phyloP scores from a whole-genome alignment of 495 filamentous ascomycete species.

The Aspergillus panamensis region DNA sequence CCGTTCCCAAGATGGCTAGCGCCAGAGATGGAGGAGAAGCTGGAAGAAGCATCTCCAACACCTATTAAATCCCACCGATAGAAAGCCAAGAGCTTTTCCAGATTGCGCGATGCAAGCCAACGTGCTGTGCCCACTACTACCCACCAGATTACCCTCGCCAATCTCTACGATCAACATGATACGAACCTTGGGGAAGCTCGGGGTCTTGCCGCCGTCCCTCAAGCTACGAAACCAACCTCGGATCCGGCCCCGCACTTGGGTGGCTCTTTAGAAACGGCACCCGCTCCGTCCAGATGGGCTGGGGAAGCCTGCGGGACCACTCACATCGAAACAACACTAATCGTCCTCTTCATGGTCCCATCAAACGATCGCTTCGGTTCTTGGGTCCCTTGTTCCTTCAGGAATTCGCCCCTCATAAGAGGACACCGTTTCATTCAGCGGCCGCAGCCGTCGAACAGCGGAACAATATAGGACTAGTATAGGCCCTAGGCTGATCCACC shows the following conservation, averaged over 20 bases:
- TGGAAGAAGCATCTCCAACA: too few species aligned
- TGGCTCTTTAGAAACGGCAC: neutral
- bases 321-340: neutral
- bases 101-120: neutral
- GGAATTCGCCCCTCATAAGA: neutral
- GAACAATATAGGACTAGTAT: too few species aligned
- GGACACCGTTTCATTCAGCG: neutral
- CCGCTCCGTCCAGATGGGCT: neutral
- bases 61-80: neutral
- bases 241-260: neutral
- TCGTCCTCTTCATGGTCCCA: neutral
- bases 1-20: conserved; percentile 16
- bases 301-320: neutral
- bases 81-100: neutral
- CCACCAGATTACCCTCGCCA: neutral
- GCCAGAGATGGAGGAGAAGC: neutral
- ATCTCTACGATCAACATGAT: neutral
- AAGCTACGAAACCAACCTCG: neutral
- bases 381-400: neutral
- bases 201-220: neutral
- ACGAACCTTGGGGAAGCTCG: neutral
- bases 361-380: neutral
- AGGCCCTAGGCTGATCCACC: too few species aligned
- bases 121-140: neutral
- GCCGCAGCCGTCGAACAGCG: too few species aligned